A percentile compares a stretch with the other conserved stretches of the same genome.
These are phyloP conservation scores for Coemansia sp. DNA, from an alignment of 371 early-diverging fungal species.

Conservation along the genomic window DNA sequence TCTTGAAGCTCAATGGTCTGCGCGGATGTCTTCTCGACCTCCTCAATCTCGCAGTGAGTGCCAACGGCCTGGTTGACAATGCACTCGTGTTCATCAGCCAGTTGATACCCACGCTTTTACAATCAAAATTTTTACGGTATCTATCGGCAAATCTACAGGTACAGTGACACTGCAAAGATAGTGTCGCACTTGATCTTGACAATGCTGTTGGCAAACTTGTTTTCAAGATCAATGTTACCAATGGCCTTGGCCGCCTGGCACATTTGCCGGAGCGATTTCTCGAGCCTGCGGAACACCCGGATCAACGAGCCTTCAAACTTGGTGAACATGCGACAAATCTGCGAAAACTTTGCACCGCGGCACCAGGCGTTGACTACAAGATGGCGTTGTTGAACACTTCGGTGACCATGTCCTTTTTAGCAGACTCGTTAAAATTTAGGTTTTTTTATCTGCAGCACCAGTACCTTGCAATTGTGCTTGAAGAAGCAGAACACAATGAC, in stretches of 20 bases:
- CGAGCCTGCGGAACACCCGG: constrained; percentile 91
- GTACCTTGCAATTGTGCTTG: constrained; percentile 95
- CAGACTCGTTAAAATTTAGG: constrained; percentile 89
- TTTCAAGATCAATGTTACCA: constrained; percentile 96
- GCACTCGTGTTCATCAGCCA: too few species aligned
- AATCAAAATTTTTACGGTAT: too few species aligned
- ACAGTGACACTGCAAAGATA: constrained; percentile 97
- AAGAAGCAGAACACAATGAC: constrained; percentile 99
- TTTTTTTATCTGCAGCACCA: constrained; percentile 90
- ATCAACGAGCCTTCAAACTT: constrained; percentile 98
- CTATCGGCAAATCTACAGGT: constrained; percentile 61
- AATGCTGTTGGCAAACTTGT: constrained; percentile 94
- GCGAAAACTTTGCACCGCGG: constrained; percentile 90
- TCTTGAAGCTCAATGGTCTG: too few species aligned
- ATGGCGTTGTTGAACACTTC: constrained; percentile 94
- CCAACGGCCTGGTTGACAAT: too few species aligned
- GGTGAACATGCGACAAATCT: constrained; percentile 95
- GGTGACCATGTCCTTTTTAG: constrained; percentile 87
- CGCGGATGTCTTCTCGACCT: too few species aligned
- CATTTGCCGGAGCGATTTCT: constrained; percentile 97
- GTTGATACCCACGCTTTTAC: too few species aligned
- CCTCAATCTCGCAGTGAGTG: too few species aligned
- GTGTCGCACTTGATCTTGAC: constrained; percentile 97
- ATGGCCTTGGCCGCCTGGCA: constrained; percentile 93
- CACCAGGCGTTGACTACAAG: constrained; percentile 94